Evolutionary conservation across 768 basidiomycete species (phyloP).

Genomic region (Rhizopogon vesiculosus): DNA sequence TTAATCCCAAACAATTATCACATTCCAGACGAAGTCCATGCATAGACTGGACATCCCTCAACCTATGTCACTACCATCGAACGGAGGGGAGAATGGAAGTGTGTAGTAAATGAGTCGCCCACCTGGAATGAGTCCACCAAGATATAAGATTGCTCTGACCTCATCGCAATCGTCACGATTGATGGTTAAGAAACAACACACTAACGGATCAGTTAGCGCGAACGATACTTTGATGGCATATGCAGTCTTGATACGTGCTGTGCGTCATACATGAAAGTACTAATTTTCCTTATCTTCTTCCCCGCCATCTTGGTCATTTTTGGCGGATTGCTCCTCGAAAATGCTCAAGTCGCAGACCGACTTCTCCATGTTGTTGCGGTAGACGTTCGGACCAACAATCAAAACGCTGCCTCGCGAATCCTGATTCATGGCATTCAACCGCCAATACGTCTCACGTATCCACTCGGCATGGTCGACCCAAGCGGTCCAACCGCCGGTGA

Average conservation of each 20-base stretch:
- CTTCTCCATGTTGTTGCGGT: not conserved
- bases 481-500: not conserved
- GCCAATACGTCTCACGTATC: not conserved
- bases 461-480: not conserved
- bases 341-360: not conserved
- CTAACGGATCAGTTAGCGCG: not conserved
- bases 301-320: not conserved
- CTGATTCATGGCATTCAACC: not conserved
- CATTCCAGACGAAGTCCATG: too few species aligned
- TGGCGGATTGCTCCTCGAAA: not conserved
- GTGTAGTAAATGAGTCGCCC: too few species aligned
- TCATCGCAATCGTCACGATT: too few species aligned
- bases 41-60: too few species aligned
- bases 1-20: too few species aligned
- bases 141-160: too few species aligned
- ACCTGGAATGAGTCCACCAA: too few species aligned
- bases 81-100: too few species aligned
- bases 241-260: not conserved
- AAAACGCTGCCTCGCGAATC: not conserved
- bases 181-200: too few species aligned
- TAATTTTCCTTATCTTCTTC: not conserved
- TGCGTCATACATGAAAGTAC: not conserved
- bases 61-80: too few species aligned
- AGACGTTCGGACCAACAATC: not conserved
- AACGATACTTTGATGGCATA: not conserved